Evolutionary conservation across 306 rosid species (phyloP), one percentile per base, ranked within the genome.

Genomic region (Acacia acuminata): DNA sequence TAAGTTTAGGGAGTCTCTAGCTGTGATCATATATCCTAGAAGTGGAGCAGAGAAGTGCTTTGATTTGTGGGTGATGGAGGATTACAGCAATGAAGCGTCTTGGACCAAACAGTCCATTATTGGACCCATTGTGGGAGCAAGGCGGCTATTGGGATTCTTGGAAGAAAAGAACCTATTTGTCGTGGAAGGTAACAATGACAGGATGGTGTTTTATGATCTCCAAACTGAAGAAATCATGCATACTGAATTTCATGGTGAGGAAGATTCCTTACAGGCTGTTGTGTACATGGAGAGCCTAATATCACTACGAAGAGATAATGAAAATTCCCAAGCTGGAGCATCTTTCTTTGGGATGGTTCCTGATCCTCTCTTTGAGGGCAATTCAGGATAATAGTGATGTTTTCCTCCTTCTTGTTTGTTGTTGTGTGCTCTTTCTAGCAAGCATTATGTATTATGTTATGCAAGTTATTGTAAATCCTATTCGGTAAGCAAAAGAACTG

Each of bases 31-130:
- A 14, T 77, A 43, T 63, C 58, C 80, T 8, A 7, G 9, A 7
- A 8, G 20, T 8, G 71, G 58, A 43, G 9, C 19, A 15, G 27
- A 77, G 56, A 77, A 40, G 20, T 10, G 50, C 27, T 77, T 77
- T 42, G 80, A 77, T 25, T n/a, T 77, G 58, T 77, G 80, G 80
- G 72, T 77, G 12, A n/a, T 60, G 72, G 43, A 61, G 16, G 80
- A 77, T 14, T 77, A 77, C 44, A 44, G 60, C 10, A 60, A 77
- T 24, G 72, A 77, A 13, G 43, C 24, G 16, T 61, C 72, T 60
- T 77, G 80, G 55, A 61, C 36, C 36, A 24, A 61, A 16, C 36
- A 61, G 8, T 61, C 36, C 36, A 11, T 61, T 25, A 61, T 61
- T 61, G 36, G 67, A 61, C 67, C 67, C 8, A 61, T 61, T 10